Evolutionary conservation across 208 protist species (phyloP).

Genomic region (Crithidia bombi): DNA sequence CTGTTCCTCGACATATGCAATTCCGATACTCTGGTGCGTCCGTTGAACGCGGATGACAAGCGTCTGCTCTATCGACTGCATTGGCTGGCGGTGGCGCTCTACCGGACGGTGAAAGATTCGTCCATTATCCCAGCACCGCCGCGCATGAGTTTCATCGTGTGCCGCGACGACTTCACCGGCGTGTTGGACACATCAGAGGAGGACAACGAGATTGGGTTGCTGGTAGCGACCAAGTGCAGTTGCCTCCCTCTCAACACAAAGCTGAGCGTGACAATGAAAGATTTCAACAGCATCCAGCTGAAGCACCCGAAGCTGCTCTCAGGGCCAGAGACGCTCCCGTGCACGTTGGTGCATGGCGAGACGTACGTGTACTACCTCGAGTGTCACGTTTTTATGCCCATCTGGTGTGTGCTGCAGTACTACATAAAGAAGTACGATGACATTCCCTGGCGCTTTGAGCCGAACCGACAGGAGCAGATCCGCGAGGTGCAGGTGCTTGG

Average conservation of each 20-base stretch:
- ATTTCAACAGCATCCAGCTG: conserved; percentile 34
- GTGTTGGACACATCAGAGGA: conserved; percentile 29
- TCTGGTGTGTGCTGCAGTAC: conserved; percentile 49
- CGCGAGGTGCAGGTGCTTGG: conserved; percentile 35
- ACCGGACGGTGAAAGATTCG: conserved; percentile 40
- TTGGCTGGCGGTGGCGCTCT: conserved; percentile 53
- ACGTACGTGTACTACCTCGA: conserved; percentile 44
- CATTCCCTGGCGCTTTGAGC: conserved; percentile 52
- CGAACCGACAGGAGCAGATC: conserved; percentile 30
- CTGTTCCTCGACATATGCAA: conserved; percentile 35
- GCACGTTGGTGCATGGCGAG: conserved; percentile 44
- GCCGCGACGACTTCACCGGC: conserved; percentile 18
- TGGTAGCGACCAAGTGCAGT: conserved; percentile 59
- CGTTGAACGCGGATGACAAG: conserved; percentile 49
- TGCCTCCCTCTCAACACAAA: conserved; percentile 52
- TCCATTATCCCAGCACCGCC: conserved; percentile 47
- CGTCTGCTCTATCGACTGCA: conserved; percentile 47
- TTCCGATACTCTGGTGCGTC: conserved; percentile 31
- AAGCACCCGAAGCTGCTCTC: conserved; percentile 39
- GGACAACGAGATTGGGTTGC: conserved; percentile 52
- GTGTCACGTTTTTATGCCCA: conserved; percentile 38
- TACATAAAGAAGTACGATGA: conserved; percentile 43
- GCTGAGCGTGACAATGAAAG: conserved; percentile 39
- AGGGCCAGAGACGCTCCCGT: conserved; percentile 26
- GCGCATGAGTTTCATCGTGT: conserved; percentile 58